A percentile compares a stretch with the other conserved stretches of the same genome.
Conservation (phyloP, 176 grass and related monocot genomes). For the Avena eriantha region DNA sequence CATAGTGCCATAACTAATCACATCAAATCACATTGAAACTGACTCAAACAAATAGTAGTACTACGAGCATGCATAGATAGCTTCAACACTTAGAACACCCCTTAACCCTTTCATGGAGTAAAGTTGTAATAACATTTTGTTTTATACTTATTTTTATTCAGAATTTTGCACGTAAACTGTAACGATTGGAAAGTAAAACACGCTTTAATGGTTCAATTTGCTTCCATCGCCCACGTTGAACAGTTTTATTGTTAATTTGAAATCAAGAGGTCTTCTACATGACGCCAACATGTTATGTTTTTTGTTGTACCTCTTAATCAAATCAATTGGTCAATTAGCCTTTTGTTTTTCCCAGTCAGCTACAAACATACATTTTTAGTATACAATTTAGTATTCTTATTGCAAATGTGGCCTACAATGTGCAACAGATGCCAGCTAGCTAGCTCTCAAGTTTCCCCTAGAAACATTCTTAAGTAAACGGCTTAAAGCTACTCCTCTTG, state of each 20-base stretch:
- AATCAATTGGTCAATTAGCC: neutral
- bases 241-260: neutral
- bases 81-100: neutral
- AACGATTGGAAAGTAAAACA: neutral
- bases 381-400: neutral
- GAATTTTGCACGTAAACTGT: neutral
- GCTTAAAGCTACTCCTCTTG: neutral
- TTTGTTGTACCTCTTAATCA: neutral
- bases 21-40: neutral
- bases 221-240: neutral
- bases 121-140: slow-evolving; percentile 12
- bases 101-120: neutral
- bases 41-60: neutral
- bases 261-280: neutral
- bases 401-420: slow-evolving; percentile 15
- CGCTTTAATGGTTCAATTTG: neutral
- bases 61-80: neutral
- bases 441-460: neutral
- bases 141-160: neutral
- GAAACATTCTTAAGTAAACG: neutral
- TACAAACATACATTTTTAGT: slow-evolving; percentile 9
- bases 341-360: slow-evolving; percentile 11
- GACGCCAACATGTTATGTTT: neutral
- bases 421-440: neutral
- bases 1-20: neutral